Base-by-base conservation (phyloP, 2,329 filamentous ascomycete genomes). In the Aspergillus ibericus region DNA sequence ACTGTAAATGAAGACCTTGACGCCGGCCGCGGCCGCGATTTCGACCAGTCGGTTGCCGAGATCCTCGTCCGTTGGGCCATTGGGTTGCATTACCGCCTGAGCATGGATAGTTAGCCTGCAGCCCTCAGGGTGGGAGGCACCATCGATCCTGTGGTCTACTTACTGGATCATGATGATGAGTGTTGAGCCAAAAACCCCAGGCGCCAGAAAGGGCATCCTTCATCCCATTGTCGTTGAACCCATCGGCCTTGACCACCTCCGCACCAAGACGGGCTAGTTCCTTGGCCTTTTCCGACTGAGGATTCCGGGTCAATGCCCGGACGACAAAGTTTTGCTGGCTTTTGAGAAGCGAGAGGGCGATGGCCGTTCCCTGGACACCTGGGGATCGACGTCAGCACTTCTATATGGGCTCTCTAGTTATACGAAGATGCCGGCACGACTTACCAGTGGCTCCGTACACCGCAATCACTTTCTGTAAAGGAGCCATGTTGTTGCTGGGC, bases 1-100 rank as follows among this genome's bases (percentile, higher is more conserved):
- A 27, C 47, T 50, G 47, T 50, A 50, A 27, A 50, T 50, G n/a
- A 50, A 50, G 29, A 50, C 47, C 47, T 50, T 50, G 6, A 50
- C 47, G 27, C 47, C 47, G 12, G 47, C 47, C n/a, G 32, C 20
- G 47, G 47, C 47, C 3, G 47, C 25, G 15, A 50, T 50, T 12
- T 50, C 47, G 25, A 50, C 29, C 13, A 50, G 32, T 16, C 27
- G 25, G 32, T 27, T 22, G 15, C 47, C 47, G 27, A 50, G 47
- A 50, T 50, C 47, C 10, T 50, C 47, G 18, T 50, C 47, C 27
- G 47, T 50, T 7, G 47, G 47, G 8, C 47, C 47, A 20, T 13
- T 13, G 29, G 47, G 47, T 42, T 42, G 38, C 38, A 9, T 6
- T 13, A 22, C 18, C 13, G 38, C 38, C 38, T 42, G 16, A 12